Base-by-base conservation (phyloP, 2,329 filamentous ascomycete species). In the Penicillium aurantiogriseum region DNA sequence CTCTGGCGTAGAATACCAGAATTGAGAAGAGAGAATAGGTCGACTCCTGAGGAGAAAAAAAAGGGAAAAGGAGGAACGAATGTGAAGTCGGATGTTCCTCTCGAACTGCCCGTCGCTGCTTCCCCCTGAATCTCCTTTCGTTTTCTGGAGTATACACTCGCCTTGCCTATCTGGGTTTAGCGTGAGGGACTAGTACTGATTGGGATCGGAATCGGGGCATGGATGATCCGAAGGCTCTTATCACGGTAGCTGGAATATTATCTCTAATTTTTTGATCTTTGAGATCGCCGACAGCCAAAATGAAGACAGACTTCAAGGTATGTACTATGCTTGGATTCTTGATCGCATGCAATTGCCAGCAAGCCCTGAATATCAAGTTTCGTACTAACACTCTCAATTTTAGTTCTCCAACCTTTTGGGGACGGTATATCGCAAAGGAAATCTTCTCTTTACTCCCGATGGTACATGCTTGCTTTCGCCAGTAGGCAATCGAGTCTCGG, bases 291-390 rank as follows among this genome's bases (percentile, higher is more conserved):
- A 61, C 57, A 46, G 63, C 50, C 47, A 65, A 65, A 60, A 99
- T 99, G 94, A 99, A 97, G 89, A 97, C 92, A 66, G 93, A 97
- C 79, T 99, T 97, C 77, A 95, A 94, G 87, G 93, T 95, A 76
- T 57, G 58, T 54, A 44, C 57, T 10, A 25, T 7, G 27, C 5
- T 39, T 31, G n/a, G 23, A 10, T 10, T 33, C 0, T 29, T 42
- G 35, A 21, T 45, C 23, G 54, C 42, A 35, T 52, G 11, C 51
- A 25, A 39, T 19, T 46, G 13, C 13, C 19, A 44, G 31, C 10
- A 33, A 15, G 36, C 17, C 23, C 36, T 39, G 64, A 42, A 59
- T 58, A 36, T 31, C 0, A 17, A 25, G 7, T 8, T 17, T 6
- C 0, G 4, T 13, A 29, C 49, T 61, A 25, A 62, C 38, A 33